These are phyloP conservation scores for Pestalotiopsis sp. DNA, from an alignment of 2,329 filamentous ascomycete species.

Conservation along the genomic window DNA sequence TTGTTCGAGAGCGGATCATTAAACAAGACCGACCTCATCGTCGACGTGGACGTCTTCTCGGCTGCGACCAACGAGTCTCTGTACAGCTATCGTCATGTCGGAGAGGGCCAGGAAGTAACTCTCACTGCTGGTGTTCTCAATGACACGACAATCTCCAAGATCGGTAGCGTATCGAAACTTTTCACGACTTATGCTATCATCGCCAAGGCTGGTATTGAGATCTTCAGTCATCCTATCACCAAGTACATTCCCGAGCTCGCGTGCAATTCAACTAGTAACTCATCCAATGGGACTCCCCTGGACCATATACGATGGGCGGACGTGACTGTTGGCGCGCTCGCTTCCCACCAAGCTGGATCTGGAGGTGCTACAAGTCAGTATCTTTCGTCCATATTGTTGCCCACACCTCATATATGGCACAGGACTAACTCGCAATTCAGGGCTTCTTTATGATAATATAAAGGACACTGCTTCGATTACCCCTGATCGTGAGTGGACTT, in stretches of 20 bases:
- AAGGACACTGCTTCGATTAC: not conserved
- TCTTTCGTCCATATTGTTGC: no score
- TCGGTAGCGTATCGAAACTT: not conserved
- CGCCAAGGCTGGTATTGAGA: not conserved
- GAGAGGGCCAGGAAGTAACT: not conserved
- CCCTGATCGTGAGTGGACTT: not conserved
- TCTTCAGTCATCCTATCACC: not conserved
- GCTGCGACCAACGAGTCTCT: slow-evolving; percentile 2
- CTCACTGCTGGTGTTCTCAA: slow-evolving; percentile 1
- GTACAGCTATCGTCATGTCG: not conserved
- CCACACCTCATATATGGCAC: not conserved
- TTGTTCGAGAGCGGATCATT: not conserved
- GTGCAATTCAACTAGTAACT: not conserved
- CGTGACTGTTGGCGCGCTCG: not conserved
- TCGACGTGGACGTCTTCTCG: slow-evolving; percentile 1
- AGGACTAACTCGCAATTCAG: not conserved
- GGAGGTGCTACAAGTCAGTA: not conserved
- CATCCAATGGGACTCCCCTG: not conserved
- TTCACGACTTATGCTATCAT: not conserved
- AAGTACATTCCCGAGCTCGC: slow-evolving; percentile 1
- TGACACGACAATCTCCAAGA: not conserved
- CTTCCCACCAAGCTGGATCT: not conserved
- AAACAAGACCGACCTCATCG: not conserved
- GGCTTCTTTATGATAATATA: not conserved
- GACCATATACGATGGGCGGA: not conserved